phyloP scores from a whole-genome alignment of 306 rosid genomes.

The Fragaria iinumae region DNA sequence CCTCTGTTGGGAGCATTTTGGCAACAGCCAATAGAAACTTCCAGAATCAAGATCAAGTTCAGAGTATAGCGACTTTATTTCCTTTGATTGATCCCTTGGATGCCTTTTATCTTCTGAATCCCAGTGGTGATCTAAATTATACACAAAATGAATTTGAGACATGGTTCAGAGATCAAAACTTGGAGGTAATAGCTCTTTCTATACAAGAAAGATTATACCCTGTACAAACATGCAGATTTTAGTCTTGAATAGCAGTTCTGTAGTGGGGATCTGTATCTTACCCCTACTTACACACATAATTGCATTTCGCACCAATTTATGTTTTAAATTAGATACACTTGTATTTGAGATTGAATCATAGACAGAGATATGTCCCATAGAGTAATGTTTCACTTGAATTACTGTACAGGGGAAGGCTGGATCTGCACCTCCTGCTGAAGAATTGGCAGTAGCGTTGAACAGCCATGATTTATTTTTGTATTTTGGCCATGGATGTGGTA shows the following conservation, averaged over 20 bases:
- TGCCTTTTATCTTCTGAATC: conserved; percentile 83
- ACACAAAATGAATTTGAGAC: conserved; percentile 80
- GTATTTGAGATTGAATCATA: neutral
- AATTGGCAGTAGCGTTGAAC: conserved; percentile 66
- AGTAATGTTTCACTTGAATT: conserved; percentile 28
- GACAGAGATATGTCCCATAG: neutral
- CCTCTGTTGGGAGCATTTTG: conserved; percentile 78
- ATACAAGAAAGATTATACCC: conserved; percentile 1
- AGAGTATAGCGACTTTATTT: conserved; percentile 35
- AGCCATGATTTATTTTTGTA: conserved; percentile 80
- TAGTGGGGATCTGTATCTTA: too few species aligned
- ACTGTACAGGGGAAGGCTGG: conserved; percentile 80
- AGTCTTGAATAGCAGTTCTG: neutral
- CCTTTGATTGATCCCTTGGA: conserved; percentile 88
- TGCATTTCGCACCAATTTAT: conserved; percentile 3
- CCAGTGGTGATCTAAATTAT: conserved; percentile 75
- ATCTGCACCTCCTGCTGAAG: conserved; percentile 60
- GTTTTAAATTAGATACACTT: neutral
- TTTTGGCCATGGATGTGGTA: conserved; percentile 99
- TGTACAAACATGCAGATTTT: conserved; percentile 10
- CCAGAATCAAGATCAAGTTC: conserved; percentile 46
- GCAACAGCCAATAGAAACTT: conserved; percentile 51
- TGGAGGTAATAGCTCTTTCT: conserved; percentile 55
- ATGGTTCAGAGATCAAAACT: conserved; percentile 74
- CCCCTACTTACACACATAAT: neutral